Evolutionary conservation across 441 rosid genomes (phyloP), one percentile per base, ranked within the genome.

Genomic region (Aleurites moluccanus): DNA sequence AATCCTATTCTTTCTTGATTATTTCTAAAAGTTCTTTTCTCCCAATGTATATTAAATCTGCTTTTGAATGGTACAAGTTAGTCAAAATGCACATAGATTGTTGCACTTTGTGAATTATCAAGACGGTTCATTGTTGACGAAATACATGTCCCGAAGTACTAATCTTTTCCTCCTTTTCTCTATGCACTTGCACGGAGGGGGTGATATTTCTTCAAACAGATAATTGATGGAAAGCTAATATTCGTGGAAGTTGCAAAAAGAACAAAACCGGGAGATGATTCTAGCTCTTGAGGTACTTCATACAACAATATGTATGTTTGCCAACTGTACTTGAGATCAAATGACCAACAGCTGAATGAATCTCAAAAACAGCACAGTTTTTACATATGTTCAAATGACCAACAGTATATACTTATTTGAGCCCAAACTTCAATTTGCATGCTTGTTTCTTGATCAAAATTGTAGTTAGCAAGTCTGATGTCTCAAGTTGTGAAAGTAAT

Each of bases 211-310:
- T 71, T 66, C n/a, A 1, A 59, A 10, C 55, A 72, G 75, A 72
- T 72, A 27, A 44, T 72, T 18, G 75, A 60, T n/a, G 75, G 75
- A 20, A 47, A 67, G 15, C 57, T 72, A 27, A 60, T 72, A 16
- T 60, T 44, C 27, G 75, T 72, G 44, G 75, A 72, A 72, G 55
- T 60, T 27, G 75, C 66, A 28, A 60, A 72, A 27, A 28, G 4
- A 18, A 1, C 35, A 27, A 33, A 60, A 27, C 56, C 75, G 9
- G 63, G n/a, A 42, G 65, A 57, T 10, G 25, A 25, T 59, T 16
- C 66, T 28, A 57, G 38, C 20, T 33, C 53, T 57, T 71, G 65
- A 57, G 40, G 62, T 30, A 49, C 28, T 1, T 60, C 40, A 25
- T 11, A 0, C 16, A 27, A 27, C 11, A 25, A 28, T 60, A 27